Conservation (phyloP, 768 basidiomycete species). For the Tricholoma flavovirens region DNA sequence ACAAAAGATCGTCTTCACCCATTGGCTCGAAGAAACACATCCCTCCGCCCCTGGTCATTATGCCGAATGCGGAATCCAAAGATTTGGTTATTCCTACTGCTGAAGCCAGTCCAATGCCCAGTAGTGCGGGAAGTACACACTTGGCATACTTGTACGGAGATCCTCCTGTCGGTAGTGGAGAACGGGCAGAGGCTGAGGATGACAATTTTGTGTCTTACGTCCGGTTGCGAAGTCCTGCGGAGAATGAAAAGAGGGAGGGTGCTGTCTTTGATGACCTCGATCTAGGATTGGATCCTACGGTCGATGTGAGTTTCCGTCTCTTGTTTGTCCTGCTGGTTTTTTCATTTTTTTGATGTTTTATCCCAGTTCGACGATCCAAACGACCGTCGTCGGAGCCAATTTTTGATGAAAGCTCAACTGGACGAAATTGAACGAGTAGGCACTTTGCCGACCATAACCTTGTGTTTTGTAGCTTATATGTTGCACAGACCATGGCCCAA, state of each 20-base stretch:
- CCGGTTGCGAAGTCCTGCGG: slow-evolving; percentile 29
- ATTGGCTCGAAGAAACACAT: slow-evolving; percentile 33
- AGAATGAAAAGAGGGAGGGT: slow-evolving; percentile 42
- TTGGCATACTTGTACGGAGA: slow-evolving; percentile 42
- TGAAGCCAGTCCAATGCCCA: slow-evolving; percentile 30
- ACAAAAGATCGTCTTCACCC: slow-evolving; percentile 29
- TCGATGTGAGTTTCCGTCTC: slow-evolving; percentile 31
- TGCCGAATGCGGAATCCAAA: slow-evolving; percentile 27
- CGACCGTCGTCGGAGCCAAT: slow-evolving; percentile 70
- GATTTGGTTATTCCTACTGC: slow-evolving; percentile 30
- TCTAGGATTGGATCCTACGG: slow-evolving; percentile 40
- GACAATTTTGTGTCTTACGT: slow-evolving; percentile 36
- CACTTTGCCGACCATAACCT: slow-evolving; percentile 1
- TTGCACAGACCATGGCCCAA: slow-evolving; percentile 52
- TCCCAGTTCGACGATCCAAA: slow-evolving; percentile 67
- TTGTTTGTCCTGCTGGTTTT: not conserved
- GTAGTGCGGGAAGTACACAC: slow-evolving; percentile 29
- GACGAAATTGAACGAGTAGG: slow-evolving; percentile 73
- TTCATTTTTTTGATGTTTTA: slow-evolving; percentile 13
- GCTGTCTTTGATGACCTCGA: slow-evolving; percentile 49
- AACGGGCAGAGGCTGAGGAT: slow-evolving; percentile 26
- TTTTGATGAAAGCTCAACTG: slow-evolving; percentile 65
- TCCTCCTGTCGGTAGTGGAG: not conserved
- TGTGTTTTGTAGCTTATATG: not conserved
- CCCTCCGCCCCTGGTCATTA: slow-evolving; percentile 55